Evolutionary conservation across 768 basidiomycete genomes (phyloP), one percentile per base, ranked within the genome.

Genomic region (Podaxis rugospora): DNA sequence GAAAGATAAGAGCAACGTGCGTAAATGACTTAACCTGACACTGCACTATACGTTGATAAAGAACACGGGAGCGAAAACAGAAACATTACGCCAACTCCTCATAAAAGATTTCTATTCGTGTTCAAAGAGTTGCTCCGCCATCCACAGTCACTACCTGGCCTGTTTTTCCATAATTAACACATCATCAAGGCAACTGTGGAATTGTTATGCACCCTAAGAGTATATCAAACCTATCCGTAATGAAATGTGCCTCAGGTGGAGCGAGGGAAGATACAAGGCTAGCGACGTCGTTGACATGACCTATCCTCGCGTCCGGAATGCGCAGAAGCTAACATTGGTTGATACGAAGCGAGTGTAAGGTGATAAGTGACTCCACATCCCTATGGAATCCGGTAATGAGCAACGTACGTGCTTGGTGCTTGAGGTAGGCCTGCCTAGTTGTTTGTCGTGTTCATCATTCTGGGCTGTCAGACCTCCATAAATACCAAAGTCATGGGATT

Each of bases 191-290:
- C 28, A 9, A 9, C 1, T 32, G 28, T 32, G 28, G 28, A 32
- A 9, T 32, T 44, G 18, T 44, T n/a, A n/a, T 44, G 35, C 9
- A 36, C 21, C 10, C 16, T 10, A 9, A 54, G n/a, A 36, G 16
- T 10, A 36, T 25, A 36, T 56, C 10, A n/a, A 25, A 36, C 10
- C 5, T 36, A 61, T 53, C 59, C 28, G 44, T 61, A 36, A 61
- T 25, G 14, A 54, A 54, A 39, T 55, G 42, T n/a, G 59, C 53
- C 50, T 47, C 63, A 10, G 60, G 62, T 3, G 67, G 67, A 13
- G 58, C 69, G 9, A 68, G 57, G 57, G 63, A 70, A 35, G 69
- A 67, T 1, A 68, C 68, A 1, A 67, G 36, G 28, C 54, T 62
- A 0, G 66, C 67, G 14, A 68, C 55, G n/a, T 67, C 66, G 3